Evolutionary conservation across 208 protist species (phyloP), one percentile per base, ranked within the genome.

Genomic region (Trypanosoma melophagium): DNA sequence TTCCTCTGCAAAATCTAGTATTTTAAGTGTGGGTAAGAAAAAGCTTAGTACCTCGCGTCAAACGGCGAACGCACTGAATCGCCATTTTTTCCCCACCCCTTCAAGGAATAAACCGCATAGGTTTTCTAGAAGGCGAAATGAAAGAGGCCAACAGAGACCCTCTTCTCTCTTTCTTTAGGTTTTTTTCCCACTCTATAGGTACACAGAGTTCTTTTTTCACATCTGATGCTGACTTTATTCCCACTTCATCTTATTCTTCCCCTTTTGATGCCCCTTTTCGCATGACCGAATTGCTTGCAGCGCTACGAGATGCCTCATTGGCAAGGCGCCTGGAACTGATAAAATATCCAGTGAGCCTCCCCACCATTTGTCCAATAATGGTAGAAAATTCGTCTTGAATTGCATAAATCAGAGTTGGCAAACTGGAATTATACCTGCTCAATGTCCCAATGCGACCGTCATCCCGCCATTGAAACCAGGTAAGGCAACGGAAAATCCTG

Each of bases 311-410:
- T 60, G 28, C 45, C 56, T 14, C 16, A 21, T 8, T n/a, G 56
- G 56, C 9, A 60, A 60, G 56, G 56, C 56, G 28, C 45, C 28
- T 60, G 56, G 56, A 8, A 35, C 14, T 45, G 56, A 60, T 7
- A 35, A 21, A 22, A 60, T 60, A 8, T 60, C 38, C 35, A 60
- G 22, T 35, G 56, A 60, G 16, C 16, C 45, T 13, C 28, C 45
- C 22, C 56, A 60, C 45, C 56, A 60, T n/a, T 21, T 60, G 4
- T 35, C 28, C 7, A 8, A 7, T n/a, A 28, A 13, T 45, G 56
- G 28, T 13, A 35, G 45, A 35, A 19, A 38, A n/a, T 60, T 60
- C 56, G 4, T 60, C 4, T 21, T 60, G 28, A 60, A 22, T 3
- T n/a, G 38, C 3, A 60, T 60, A 22, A 60, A 45, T 45, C 45